These are phyloP conservation scores for Sporothrix pallida DNA, from an alignment of 2,329 filamentous ascomycete species.

Conservation along the genomic window DNA sequence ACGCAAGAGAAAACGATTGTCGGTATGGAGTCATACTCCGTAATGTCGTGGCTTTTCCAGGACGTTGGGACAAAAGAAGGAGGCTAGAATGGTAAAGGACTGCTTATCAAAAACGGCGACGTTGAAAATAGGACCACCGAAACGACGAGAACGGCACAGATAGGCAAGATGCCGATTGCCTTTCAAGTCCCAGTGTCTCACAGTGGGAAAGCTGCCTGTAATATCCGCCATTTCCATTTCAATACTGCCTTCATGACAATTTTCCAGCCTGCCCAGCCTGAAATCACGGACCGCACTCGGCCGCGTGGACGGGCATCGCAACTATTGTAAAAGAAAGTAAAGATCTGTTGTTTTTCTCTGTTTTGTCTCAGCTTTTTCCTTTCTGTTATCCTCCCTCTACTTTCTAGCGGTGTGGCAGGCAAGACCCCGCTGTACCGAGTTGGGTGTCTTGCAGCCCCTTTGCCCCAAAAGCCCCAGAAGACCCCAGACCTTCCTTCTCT, in stretches of 20 bases:
- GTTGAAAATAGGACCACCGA: neutral
- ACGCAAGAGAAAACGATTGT: neutral
- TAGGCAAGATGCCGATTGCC: neutral
- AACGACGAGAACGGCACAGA: neutral
- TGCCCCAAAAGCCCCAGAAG: neutral
- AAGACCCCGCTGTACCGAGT: constrained; percentile 22
- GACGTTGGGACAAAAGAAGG: neutral
- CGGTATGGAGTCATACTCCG: neutral
- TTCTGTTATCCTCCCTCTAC: too few species aligned
- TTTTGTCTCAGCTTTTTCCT: neutral
- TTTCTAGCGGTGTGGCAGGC: constrained; percentile 18
- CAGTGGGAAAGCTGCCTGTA: neutral
- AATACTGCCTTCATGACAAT: neutral
- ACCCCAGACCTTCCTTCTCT: neutral
- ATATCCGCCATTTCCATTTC: neutral
- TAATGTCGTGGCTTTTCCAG: constrained; percentile 4
- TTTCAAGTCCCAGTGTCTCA: neutral
- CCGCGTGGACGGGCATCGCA: neutral
- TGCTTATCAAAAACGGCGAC: neutral
- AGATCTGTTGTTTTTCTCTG: neutral
- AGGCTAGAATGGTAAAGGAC: neutral
- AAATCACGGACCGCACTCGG: neutral
- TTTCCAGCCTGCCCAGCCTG: neutral
- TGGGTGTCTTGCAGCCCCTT: constrained; percentile 21
- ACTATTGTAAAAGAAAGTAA: neutral